phyloP scores from a whole-genome alignment of 441 rosid species.

The Erodium texanum region DNA sequence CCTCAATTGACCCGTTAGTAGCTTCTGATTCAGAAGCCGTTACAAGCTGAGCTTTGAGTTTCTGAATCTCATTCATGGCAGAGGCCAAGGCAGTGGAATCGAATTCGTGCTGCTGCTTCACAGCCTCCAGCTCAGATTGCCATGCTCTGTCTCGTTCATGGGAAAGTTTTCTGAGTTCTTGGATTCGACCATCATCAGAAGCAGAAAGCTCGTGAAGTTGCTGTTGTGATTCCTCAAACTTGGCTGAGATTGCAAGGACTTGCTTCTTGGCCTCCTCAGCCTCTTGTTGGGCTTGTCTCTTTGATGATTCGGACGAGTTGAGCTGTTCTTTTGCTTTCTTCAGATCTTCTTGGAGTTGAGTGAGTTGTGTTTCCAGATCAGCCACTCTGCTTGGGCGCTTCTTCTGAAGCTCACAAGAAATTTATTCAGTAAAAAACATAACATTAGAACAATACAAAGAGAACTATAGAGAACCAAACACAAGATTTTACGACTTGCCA shows the following conservation, averaged over 20 bases:
- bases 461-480: no score
- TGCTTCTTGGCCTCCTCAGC: slow-evolving; percentile 67
- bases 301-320: slow-evolving; percentile 54
- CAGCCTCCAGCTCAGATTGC: slow-evolving; percentile 93
- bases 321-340: slow-evolving; percentile 73
- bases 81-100: slow-evolving; percentile 72
- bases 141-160: slow-evolving; percentile 85
- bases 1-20: slow-evolving; percentile 49
- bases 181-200: slow-evolving; percentile 68
- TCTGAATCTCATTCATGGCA: slow-evolving; percentile 77
- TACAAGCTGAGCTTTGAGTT: slow-evolving; percentile 70
- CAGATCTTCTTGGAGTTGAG: slow-evolving; percentile 79
- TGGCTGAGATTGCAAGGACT: slow-evolving; percentile 36
- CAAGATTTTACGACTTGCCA: no score
- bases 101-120: slow-evolving; percentile 71
- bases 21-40: slow-evolving; percentile 60
- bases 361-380: slow-evolving; percentile 60
- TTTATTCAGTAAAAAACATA: not conserved
- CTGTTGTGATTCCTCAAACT: slow-evolving; percentile 52
- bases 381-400: slow-evolving; percentile 53
- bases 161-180: slow-evolving; percentile 70
- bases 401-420: slow-evolving; percentile 33
- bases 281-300: slow-evolving; percentile 64
- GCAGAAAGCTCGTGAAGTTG: slow-evolving; percentile 66
- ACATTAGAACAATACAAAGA: not conserved